These are phyloP conservation scores for Chlamydomonas incerta DNA, from an alignment of 139 green algal genomes.

Conservation along the genomic window DNA sequence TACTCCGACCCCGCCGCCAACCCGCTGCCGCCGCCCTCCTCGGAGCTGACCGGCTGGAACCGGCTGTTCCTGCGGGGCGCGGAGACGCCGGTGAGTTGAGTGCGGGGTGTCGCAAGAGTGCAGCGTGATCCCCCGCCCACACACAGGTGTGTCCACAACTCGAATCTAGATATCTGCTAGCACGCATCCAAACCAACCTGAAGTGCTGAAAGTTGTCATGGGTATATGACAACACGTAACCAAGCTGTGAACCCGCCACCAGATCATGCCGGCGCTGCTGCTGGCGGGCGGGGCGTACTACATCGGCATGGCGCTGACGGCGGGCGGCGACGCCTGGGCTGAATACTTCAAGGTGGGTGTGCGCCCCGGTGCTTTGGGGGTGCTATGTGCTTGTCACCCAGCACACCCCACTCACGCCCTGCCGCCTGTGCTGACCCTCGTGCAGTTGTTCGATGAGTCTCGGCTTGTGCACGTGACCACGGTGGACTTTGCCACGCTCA, in stretches of 20 bases:
- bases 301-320: conserved; percentile 14
- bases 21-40: conserved; percentile 59
- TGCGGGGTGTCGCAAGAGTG: too few species aligned
- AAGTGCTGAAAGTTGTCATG: too few species aligned
- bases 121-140: too few species aligned
- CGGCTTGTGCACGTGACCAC: conserved; percentile 84
- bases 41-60: conserved; percentile 62
- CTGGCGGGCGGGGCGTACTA: conserved; percentile 46
- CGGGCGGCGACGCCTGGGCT: conserved; percentile 62
- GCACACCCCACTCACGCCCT: too few species aligned
- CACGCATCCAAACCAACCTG: too few species aligned
- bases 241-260: too few species aligned
- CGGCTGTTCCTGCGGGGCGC: conserved; percentile 66
- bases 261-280: conserved; percentile 51
- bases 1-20: conserved; percentile 16
- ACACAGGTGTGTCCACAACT: too few species aligned
- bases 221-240: too few species aligned
- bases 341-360: conserved; percentile 63
- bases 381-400: too few species aligned
- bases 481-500: conserved; percentile 84
- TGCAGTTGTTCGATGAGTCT: conserved; percentile 80
- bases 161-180: too few species aligned
- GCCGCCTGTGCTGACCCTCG: too few species aligned
- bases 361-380: too few species aligned
- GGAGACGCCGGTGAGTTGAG: conserved; percentile 50